phyloP scores from a whole-genome alignment of 1,139 yeast species.

The Geotrichum klebahnii region DNA sequence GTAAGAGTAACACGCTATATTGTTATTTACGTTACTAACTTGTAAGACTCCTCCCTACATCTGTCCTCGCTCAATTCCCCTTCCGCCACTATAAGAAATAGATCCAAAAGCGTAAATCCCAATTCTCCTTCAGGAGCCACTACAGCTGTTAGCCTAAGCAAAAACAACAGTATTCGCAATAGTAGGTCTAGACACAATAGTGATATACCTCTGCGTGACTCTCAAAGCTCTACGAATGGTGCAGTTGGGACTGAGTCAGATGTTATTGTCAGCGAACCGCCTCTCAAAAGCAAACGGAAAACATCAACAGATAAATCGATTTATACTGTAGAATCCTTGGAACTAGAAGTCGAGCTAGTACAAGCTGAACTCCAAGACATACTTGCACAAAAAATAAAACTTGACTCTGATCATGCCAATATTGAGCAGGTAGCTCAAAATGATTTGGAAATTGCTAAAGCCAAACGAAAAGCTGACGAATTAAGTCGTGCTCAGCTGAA shows the following conservation, averaged over 20 bases:
- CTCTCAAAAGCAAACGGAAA: background rate
- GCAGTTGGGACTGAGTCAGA: background rate
- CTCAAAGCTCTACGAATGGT: background rate
- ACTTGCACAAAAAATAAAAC: slow-evolving; percentile 44
- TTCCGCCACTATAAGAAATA: background rate
- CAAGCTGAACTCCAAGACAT: slow-evolving; percentile 49
- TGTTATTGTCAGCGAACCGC: background rate
- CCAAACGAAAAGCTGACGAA: slow-evolving; percentile 49
- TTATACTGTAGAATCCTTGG: slow-evolving; percentile 48
- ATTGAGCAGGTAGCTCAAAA: slow-evolving; percentile 39
- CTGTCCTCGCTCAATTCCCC: background rate
- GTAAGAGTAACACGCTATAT: background rate
- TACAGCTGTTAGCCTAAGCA: background rate
- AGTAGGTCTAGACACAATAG: background rate
- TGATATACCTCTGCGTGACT: background rate
- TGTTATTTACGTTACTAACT: background rate
- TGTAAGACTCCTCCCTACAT: slow-evolving; percentile 12
- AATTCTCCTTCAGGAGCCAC: background rate
- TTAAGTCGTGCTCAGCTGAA: slow-evolving; percentile 45
- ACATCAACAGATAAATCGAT: background rate
- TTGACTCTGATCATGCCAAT: slow-evolving; percentile 38
- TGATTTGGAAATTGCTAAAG: slow-evolving; percentile 45
- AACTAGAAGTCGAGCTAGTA: slow-evolving; percentile 47
- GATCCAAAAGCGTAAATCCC: slow-evolving; percentile 9
- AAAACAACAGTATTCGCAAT: background rate